Base-by-base conservation (phyloP, 2,329 filamentous ascomycete genomes). In the Aspergillus eucalypticola region DNA sequence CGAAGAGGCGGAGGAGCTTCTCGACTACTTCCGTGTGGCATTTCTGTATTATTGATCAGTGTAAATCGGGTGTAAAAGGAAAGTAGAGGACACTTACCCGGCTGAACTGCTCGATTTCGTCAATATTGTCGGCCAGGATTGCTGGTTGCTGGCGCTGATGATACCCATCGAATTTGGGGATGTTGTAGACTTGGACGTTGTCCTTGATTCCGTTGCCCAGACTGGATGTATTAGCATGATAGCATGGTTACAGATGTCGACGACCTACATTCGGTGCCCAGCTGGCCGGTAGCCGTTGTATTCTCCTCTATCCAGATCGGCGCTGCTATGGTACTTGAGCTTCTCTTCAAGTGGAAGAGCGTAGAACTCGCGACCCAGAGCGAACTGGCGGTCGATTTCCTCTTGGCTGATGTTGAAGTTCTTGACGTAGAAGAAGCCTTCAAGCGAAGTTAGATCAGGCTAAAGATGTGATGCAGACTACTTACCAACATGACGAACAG, bases 401-500 rank as follows among this genome's bases (percentile, higher is more conserved):
- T 86, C 84, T 69, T 88, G 84, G 0, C 74, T 76, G n/a, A 88
- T 78, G 32, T 85, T 85, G 62, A 84, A 88, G 72, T 88, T 86
- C 60, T 82, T 83, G 19, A 88, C 82, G 62, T 88, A 87, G 74
- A 88, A 88, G 75, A 88, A 85, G 0, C 85, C 83, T 64, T 35
- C 1, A 2, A 11, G 8, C 3, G 73, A 25, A 15, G 39, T 52
- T n/a, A 44, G 11, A 42, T 21, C 10, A 6, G 27, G 55, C 23
- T 0, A n/a, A 11, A 29, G 38, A n/a, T 1, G 17, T 21, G 8
- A 27, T 39, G n/a, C 0, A 21, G 8, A 6, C 13, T 62, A 63
- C 69, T 58, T 10, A 73, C 73, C 72, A 19, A 81, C 77, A 38
- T 80, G 74, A 32, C 79, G 75, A 8, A 84, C 81, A 2, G 84